These are phyloP conservation scores for Salicornia ramosissima DNA, from an alignment of 148 eudicot species.

Conservation along the genomic window DNA sequence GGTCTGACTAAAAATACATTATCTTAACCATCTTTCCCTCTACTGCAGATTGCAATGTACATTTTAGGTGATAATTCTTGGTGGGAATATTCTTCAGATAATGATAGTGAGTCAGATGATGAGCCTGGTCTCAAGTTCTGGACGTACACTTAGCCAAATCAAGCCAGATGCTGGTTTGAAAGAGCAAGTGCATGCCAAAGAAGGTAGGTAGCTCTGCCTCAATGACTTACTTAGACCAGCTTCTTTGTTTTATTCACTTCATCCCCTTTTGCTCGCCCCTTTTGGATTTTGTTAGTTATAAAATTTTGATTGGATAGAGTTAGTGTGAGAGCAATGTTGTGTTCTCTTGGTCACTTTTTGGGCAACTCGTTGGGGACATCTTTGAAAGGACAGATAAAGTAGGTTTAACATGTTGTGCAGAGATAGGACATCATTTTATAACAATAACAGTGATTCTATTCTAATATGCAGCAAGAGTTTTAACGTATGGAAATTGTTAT, in stretches of 20 bases:
- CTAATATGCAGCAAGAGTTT: too few species aligned
- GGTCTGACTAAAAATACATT: not conserved
- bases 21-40: not conserved
- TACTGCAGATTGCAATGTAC: constrained; percentile 55
- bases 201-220: not conserved
- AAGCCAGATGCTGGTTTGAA: not conserved
- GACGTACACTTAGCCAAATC: constrained; percentile 15
- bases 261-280: too few species aligned
- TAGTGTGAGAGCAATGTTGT: too few species aligned
- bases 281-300: too few species aligned
- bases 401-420: too few species aligned
- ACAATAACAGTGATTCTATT: too few species aligned
- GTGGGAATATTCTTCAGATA: constrained; percentile 37
- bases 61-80: constrained; percentile 32
- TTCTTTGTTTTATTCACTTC: not conserved
- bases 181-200: not conserved
- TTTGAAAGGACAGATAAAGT: too few species aligned
- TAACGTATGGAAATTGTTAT: too few species aligned
- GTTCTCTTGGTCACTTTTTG: too few species aligned
- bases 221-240: not conserved
- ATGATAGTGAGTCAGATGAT: constrained; percentile 58
- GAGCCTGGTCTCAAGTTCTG: constrained; percentile 32
- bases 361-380: too few species aligned
- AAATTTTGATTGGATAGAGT: too few species aligned
- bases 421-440: too few species aligned